Evolutionary conservation across 495 filamentous ascomycete species (phyloP), one percentile per base, ranked within the genome.

Genomic region (Neurospora sp.): DNA sequence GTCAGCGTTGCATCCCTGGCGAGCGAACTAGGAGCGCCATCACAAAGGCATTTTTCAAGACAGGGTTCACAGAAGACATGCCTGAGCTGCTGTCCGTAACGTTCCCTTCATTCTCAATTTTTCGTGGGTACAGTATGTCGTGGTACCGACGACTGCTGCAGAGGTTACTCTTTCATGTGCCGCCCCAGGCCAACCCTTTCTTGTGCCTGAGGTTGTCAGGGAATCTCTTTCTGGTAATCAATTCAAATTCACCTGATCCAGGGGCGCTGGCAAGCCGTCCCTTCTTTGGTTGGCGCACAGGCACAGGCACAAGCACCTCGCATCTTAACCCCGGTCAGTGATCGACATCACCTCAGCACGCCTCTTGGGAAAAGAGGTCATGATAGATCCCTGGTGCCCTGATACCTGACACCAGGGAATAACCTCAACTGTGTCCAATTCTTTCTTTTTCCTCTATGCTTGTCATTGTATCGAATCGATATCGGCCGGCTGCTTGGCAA

Each of bases 401-500:
- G 12, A 61, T 66, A 66, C 53, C 53, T 14, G 35, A 16, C 53
- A 37, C 53, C 53, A 61, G 27, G 53, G 27, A 66, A 66, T 66
- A 35, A 66, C 40, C 37, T 37, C 69, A 71, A 66, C 44, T 71
- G 27, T 35, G 70, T 59, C 44, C 22, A 53, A 35, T 40, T 61
- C 27, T 44, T 39, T 73, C 2, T 71, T 40, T 22, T 40, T 8
- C 12, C 12, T 31, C 20, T 39, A 37, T 69, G 35, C 14, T 7
- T 72, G 39, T 22, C 59, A 12, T 39, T 76, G 35, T 40, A 48
- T 44, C 37, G 69, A 72, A 73, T 75, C 61, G 38, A 37, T 75
- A 68, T 69, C 44, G 66, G 37, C 72, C 78, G 78, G 78, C 78
- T 73, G 73, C 78, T 79, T 79, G 75, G 76, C 78, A 71, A 40